Conservation (phyloP, 306 rosid genomes). For the Acacia confusa region DNA sequence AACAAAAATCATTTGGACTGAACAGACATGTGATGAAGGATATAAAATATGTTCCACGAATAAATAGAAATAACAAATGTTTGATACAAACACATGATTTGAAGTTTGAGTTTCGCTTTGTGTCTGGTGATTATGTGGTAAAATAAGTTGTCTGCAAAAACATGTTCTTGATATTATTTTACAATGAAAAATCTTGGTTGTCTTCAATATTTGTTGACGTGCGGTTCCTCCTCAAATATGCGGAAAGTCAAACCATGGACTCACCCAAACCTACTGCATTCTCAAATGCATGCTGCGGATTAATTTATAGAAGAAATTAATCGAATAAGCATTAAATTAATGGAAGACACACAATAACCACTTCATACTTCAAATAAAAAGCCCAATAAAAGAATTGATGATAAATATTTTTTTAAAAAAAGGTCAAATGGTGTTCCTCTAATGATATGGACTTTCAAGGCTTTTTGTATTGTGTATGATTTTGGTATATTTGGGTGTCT, state of each 20-base stretch:
- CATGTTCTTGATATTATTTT: background rate
- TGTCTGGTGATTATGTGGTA: background rate
- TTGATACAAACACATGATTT: background rate
- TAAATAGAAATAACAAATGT: background rate
- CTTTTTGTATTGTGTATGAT: no score
- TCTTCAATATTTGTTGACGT: no score
- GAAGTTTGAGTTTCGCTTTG: background rate
- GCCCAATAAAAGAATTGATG: no score
- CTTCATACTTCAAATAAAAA: no score
- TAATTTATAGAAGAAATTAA: no score
- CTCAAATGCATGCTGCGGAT: no score
- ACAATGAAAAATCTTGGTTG: background rate
- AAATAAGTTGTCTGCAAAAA: background rate
- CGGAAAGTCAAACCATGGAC: background rate
- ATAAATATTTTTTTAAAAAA: no score
- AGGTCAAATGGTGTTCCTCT: background rate
- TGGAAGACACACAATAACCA: no score
- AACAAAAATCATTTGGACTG: conserved; percentile 1
- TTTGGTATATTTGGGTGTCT: no score
- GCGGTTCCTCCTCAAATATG: background rate
- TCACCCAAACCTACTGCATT: no score
- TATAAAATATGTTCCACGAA: background rate
- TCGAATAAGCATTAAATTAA: no score
- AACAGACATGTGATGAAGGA: background rate
- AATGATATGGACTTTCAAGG: no score